phyloP scores from a whole-genome alignment of 495 filamentous ascomycete genomes.

The Aspergillus affinis region DNA sequence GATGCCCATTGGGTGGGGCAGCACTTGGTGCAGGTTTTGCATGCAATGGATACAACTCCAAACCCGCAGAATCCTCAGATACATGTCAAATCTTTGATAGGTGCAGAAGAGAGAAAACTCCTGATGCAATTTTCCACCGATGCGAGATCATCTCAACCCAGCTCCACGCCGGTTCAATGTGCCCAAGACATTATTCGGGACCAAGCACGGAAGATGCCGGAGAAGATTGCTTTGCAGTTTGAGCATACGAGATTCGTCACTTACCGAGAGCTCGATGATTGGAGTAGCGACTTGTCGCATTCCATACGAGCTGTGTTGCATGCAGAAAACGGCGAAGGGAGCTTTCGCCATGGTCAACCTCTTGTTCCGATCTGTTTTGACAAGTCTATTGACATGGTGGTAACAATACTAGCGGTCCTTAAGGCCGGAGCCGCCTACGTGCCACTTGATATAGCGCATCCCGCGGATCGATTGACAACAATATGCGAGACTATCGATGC shows the following conservation, averaged over 20 bases:
- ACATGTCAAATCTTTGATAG: neutral
- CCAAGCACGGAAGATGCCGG: neutral
- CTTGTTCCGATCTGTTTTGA: conserved; percentile 9
- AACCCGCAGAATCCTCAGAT: neutral
- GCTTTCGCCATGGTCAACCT: neutral
- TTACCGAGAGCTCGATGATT: conserved; percentile 3
- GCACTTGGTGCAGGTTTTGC: neutral
- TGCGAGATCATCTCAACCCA: neutral
- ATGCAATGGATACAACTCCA: neutral
- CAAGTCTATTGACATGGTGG: conserved; percentile 7
- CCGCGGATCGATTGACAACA: neutral
- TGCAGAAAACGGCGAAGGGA: neutral
- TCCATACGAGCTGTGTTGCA: neutral
- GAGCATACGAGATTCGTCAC: conserved; percentile 4
- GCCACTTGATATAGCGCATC: conserved; percentile 5
- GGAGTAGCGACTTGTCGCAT: neutral
- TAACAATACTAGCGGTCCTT: conserved; percentile 6
- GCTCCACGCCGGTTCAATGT: neutral
- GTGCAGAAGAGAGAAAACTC: neutral
- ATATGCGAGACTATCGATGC: conserved; percentile 2
- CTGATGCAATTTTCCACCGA: neutral
- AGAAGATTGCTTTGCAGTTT: conserved; percentile 11
- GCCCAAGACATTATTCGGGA: neutral
- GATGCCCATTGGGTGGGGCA: conserved; percentile 3
- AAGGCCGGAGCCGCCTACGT: conserved; percentile 8